phyloP scores from a whole-genome alignment of 331 rosid species.

The Prunus yedoensis region DNA sequence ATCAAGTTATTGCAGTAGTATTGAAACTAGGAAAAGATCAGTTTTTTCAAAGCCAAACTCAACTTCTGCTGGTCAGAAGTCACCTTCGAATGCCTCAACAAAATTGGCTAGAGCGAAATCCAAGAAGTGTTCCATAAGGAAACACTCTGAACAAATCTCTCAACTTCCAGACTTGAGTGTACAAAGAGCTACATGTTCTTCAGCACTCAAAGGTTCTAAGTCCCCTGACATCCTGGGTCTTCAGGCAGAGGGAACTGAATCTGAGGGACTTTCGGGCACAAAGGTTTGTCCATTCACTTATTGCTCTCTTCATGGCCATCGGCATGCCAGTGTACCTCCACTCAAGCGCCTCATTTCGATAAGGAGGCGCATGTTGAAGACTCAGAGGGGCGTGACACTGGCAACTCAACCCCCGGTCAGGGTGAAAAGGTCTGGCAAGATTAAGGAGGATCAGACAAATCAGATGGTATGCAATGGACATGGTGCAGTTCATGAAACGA shows the following conservation, averaged over 20 bases:
- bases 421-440: constrained; percentile 37
- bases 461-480: constrained; percentile 21
- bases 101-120: constrained; percentile 45
- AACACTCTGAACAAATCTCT: constrained; percentile 12
- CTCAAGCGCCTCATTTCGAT: constrained; percentile 64
- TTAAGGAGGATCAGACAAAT: constrained; percentile 40
- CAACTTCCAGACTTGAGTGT: constrained; percentile 40
- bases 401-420: constrained; percentile 30
- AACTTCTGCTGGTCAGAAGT: constrained; percentile 33
- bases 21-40: constrained; percentile 18
- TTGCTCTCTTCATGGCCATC: constrained; percentile 89
- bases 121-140: constrained; percentile 33
- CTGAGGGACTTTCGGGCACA: constrained; percentile 30
- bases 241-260: constrained; percentile 43
- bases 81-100: constrained; percentile 50
- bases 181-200: constrained; percentile 74
- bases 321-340: constrained; percentile 47
- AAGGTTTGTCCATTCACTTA: constrained; percentile 69
- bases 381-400: constrained; percentile 35
- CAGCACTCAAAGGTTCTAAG: constrained; percentile 68
- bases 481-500: constrained; percentile 26
- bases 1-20: constrained; percentile 26
- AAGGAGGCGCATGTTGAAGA: constrained; percentile 59
- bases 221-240: constrained; percentile 38
- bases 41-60: constrained; percentile 27